Percentiles rank a stretch among this genome's conserved stretches.
Conservation (phyloP, 768 basidiomycete species). For the Termitomyces heimii region DNA sequence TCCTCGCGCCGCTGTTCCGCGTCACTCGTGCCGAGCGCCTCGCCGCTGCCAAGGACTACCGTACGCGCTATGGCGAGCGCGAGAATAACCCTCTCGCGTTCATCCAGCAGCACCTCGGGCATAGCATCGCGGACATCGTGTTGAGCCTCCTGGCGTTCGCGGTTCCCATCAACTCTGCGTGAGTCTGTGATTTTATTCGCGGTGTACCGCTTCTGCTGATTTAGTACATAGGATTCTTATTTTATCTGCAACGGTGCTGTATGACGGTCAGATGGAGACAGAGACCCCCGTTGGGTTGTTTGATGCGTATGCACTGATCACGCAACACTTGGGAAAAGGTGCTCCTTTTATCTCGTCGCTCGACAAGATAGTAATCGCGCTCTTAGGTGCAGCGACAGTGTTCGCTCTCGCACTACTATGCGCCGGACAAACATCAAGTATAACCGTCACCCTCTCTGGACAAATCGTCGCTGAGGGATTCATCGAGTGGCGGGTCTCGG, state of each 20-base stretch:
- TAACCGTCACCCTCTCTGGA: constrained; percentile 74
- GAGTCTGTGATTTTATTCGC: constrained; percentile 5
- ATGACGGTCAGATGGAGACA: constrained; percentile 22
- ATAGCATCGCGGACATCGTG: constrained; percentile 52
- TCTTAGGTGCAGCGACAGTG: constrained; percentile 53
- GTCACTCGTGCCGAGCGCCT: constrained; percentile 26
- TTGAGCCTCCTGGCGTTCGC: constrained; percentile 62
- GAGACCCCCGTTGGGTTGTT: constrained; percentile 57
- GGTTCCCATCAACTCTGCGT: constrained; percentile 72
- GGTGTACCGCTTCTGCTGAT: background rate
- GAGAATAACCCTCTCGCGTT: constrained; percentile 43
- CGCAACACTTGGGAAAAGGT: constrained; percentile 51
- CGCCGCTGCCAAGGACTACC: constrained; percentile 24
- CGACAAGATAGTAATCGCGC: constrained; percentile 14
- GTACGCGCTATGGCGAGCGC: constrained; percentile 36
- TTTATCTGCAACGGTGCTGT: constrained; percentile 69
- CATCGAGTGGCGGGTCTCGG: constrained; percentile 67
- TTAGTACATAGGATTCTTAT: constrained; percentile 51
- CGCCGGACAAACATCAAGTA: constrained; percentile 71
- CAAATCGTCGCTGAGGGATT: constrained; percentile 81
- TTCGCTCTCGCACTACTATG: constrained; percentile 75
- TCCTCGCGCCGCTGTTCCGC: constrained; percentile 20
- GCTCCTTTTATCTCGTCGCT: background rate
- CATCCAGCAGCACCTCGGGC: constrained; percentile 46
- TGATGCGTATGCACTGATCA: constrained; percentile 63